These are phyloP conservation scores for Arxiozyma heterogenica DNA, from an alignment of 1,139 yeast genomes.

Conservation along the genomic window DNA sequence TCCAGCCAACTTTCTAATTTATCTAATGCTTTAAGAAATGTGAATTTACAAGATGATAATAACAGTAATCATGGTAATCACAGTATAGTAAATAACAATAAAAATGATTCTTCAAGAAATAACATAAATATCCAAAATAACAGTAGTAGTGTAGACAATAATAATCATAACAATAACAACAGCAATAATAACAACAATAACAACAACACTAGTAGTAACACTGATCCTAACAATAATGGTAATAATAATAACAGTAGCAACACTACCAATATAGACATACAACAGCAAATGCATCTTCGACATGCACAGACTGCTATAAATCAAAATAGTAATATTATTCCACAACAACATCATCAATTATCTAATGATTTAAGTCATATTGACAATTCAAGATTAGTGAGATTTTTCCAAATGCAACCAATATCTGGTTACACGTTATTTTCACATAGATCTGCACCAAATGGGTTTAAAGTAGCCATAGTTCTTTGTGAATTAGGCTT, in stretches of 20 bases:
- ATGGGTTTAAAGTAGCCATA: conserved; percentile 93
- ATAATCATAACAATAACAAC: conserved; percentile 7
- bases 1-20: conserved; percentile 20
- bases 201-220: conserved; percentile 6
- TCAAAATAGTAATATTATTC: conserved; percentile 12
- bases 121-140: conserved; percentile 4
- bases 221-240: conserved; percentile 6
- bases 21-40: conserved; percentile 28
- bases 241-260: conserved; percentile 7
- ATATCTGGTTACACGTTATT: conserved; percentile 78
- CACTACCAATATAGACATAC: conserved; percentile 5
- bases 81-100: conserved; percentile 1
- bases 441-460: conserved; percentile 89
- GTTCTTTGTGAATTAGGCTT: conserved; percentile 76
- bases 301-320: conserved; percentile 2
- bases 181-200: conserved; percentile 6
- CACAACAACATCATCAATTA: conserved; percentile 16
- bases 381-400: conserved; percentile 48
- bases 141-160: conserved; percentile 9
- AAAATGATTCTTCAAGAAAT: conserved; percentile 12
- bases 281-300: conserved; percentile 8
- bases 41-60: conserved; percentile 22
- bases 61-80: not conserved
- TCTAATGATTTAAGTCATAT: conserved; percentile 18
- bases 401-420: conserved; percentile 72